phyloP scores from a whole-genome alignment of 2,329 filamentous ascomycete genomes.

The Colletotrichum sp. region DNA sequence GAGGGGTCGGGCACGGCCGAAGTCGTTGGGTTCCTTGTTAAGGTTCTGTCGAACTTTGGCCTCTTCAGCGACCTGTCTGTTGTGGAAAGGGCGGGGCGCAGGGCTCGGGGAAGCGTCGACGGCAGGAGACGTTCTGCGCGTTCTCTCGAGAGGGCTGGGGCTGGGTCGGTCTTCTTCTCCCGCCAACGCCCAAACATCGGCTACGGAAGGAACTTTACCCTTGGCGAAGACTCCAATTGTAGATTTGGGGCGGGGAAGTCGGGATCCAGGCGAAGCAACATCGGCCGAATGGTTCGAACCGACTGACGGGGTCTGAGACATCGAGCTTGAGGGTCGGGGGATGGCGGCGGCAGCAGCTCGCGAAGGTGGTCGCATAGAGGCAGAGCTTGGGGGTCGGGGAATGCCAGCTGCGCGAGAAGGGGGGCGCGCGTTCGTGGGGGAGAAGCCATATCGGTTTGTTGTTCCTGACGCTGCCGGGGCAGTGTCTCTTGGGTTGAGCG shows the following conservation, averaged over 20 bases:
- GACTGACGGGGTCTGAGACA: slow-evolving; percentile 20
- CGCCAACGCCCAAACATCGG: slow-evolving; percentile 47
- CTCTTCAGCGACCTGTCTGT: slow-evolving; percentile 36
- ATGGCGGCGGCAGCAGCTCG: slow-evolving; percentile 21
- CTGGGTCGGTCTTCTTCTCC: slow-evolving; percentile 32
- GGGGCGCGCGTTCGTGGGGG: slow-evolving; percentile 20
- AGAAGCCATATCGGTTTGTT: slow-evolving; percentile 17
- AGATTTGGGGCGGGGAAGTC: slow-evolving; percentile 37
- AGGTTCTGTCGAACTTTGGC: slow-evolving; percentile 31
- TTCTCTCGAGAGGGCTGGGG: slow-evolving; percentile 36
- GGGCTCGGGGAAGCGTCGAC: slow-evolving; percentile 56
- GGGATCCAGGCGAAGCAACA: slow-evolving; percentile 29
- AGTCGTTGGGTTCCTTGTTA: slow-evolving; percentile 35
- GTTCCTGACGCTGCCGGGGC: slow-evolving; percentile 14
- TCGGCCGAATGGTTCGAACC: slow-evolving; percentile 17
- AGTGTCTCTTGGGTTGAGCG: not conserved
- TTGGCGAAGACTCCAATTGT: slow-evolving; percentile 23
- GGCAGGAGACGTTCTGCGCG: slow-evolving; percentile 25
- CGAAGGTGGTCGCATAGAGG: slow-evolving; percentile 4
- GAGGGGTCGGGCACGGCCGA: slow-evolving; percentile 25
- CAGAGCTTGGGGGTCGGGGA: not conserved
- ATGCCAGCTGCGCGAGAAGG: slow-evolving; percentile 12
- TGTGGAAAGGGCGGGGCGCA: slow-evolving; percentile 51
- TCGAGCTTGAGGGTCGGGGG: slow-evolving; percentile 24
- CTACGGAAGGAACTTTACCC: slow-evolving; percentile 37